A percentile compares a stretch with the other conserved stretches of the same genome.
These are phyloP conservation scores for Passalora sequoiae DNA, from an alignment of 2,329 filamentous ascomycete genomes.

Conservation along the genomic window DNA sequence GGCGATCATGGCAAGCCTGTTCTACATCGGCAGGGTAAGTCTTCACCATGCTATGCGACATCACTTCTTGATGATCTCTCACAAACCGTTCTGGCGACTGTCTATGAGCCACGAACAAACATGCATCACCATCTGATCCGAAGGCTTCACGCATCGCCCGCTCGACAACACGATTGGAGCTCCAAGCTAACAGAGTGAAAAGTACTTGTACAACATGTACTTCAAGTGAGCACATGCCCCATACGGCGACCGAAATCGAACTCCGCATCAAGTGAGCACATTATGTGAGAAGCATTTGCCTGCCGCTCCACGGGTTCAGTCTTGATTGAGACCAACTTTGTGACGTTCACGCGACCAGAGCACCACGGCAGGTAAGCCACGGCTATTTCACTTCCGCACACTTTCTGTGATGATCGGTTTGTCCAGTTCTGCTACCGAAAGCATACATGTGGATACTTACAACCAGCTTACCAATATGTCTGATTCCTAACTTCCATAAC, in stretches of 20 bases:
- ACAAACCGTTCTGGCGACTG: slow-evolving; percentile 33
- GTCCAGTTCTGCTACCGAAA: slow-evolving; percentile 40
- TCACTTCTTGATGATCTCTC: slow-evolving; percentile 4
- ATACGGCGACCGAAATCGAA: slow-evolving; percentile 1
- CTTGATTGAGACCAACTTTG: too few species aligned
- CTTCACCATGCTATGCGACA: too few species aligned
- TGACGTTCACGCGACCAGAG: too few species aligned
- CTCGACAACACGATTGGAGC: too few species aligned
- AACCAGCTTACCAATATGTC: slow-evolving; percentile 38
- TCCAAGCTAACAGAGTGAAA: slow-evolving; percentile 5
- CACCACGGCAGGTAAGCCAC: slow-evolving; percentile 20
- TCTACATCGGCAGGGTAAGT: slow-evolving; percentile 4
- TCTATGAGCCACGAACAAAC: slow-evolving; percentile 37
- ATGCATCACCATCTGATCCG: slow-evolving; percentile 43
- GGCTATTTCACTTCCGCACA: slow-evolving; percentile 4
- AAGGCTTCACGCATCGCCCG: too few species aligned
- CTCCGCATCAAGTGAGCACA: not conserved
- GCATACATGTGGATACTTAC: slow-evolving; percentile 32
- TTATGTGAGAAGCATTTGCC: too few species aligned
- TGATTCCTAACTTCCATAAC: slow-evolving; percentile 24
- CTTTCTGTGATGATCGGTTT: slow-evolving; percentile 36
- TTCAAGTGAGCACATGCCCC: not conserved
- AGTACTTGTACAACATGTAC: not conserved
- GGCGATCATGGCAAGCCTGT: slow-evolving; percentile 1
- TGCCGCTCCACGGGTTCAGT: too few species aligned